Evolutionary conservation across 768 basidiomycete species (phyloP).

Genomic region (Coprinopsis marcescibilis): DNA sequence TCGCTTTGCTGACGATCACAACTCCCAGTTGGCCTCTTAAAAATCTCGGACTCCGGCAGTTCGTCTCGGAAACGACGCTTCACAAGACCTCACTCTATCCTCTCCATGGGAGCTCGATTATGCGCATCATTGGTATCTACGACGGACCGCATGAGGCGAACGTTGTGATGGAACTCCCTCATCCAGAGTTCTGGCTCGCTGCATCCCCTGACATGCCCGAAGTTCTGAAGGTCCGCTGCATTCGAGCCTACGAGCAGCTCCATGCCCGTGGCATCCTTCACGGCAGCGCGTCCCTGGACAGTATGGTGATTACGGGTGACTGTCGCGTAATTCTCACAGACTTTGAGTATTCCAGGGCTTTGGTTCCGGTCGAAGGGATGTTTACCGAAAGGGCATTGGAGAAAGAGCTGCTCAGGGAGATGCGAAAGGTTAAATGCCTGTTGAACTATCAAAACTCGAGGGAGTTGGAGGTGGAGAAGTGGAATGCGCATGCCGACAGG

Average conservation of each 20-base stretch:
- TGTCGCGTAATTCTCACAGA: constrained; percentile 49
- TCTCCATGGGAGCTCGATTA: constrained; percentile 49
- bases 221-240: constrained; percentile 44
- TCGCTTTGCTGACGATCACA: neutral
- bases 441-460: constrained; percentile 35
- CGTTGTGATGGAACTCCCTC: constrained; percentile 49
- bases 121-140: constrained; percentile 47
- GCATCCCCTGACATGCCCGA: constrained; percentile 53
- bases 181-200: constrained; percentile 56
- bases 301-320: constrained; percentile 52
- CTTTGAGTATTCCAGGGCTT: constrained; percentile 38
- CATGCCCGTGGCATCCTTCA: constrained; percentile 45
- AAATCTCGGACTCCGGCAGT: neutral
- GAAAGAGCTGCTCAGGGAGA: constrained; percentile 42
- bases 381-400: constrained; percentile 30
- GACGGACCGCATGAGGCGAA: constrained; percentile 31
- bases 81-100: constrained; percentile 44
- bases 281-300: constrained; percentile 40
- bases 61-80: constrained; percentile 24
- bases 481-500: neutral
- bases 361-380: constrained; percentile 22
- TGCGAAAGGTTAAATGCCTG: constrained; percentile 50
- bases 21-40: neutral
- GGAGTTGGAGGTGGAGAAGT: constrained; percentile 15
- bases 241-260: constrained; percentile 44